A percentile compares a stretch with the other conserved stretches of the same genome.
phyloP scores from a whole-genome alignment of 257 asterid genomes.

The Cruciata laevipes region DNA sequence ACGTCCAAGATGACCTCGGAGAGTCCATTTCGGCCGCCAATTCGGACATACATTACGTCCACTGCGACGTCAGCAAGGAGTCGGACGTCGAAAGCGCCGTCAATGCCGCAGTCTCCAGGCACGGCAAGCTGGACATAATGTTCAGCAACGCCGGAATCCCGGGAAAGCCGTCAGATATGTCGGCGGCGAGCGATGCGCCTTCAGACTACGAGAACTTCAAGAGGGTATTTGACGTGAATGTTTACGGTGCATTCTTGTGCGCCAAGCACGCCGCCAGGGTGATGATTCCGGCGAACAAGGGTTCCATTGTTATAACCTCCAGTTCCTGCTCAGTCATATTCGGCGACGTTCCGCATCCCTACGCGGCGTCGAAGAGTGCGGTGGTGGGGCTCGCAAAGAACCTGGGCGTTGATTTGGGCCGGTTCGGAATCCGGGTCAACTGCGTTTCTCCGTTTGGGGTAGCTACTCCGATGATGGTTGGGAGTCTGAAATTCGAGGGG shows the following conservation, averaged over 20 bases:
- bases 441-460: conserved; percentile 22
- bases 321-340: conserved; percentile 12
- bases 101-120: conserved; percentile 7
- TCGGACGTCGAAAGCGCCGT: conserved; percentile 16
- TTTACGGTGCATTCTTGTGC: conserved; percentile 23
- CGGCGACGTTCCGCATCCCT: conserved; percentile 9
- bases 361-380: conserved; percentile 18
- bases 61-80: conserved; percentile 21
- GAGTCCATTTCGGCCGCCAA: too few species aligned
- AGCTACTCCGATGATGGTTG: conserved; percentile 20
- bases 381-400: conserved; percentile 25
- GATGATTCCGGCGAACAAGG: conserved; percentile 25
- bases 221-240: conserved; percentile 20
- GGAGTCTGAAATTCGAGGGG: conserved; percentile 8
- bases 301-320: conserved; percentile 25
- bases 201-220: conserved; percentile 6
- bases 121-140: conserved; percentile 27
- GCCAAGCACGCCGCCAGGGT: conserved; percentile 29
- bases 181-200: background rate
- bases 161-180: background rate
- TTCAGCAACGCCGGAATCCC: conserved; percentile 26
- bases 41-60: background rate
- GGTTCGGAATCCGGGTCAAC: conserved; percentile 25
- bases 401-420: conserved; percentile 23
- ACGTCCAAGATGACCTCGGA: conserved; percentile 23